Base-by-base conservation (phyloP, 1,284 basidiomycete genomes). In the Wolfiporia cocos region DNA sequence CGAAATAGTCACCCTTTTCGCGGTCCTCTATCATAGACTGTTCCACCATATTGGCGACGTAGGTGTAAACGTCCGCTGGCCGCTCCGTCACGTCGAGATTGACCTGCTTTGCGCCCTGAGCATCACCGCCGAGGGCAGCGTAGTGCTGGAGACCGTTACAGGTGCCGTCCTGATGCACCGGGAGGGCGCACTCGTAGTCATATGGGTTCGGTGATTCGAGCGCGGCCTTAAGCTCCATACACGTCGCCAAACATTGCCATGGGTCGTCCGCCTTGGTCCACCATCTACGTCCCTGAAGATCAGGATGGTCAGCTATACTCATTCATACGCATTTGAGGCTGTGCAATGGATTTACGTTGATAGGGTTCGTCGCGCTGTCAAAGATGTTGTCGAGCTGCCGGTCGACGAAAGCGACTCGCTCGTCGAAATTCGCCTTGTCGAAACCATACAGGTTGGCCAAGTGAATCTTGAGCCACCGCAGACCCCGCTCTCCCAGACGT, bases 71-170 rank as follows among this genome's bases (percentile, higher is more conserved):
- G 58, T 99, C 96, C 18, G 92, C 87, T 0, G 96, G 95, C 30
- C 83, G 73, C 48, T 95, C 92, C 0, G 86, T 86, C 6, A 82
- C 80, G 37, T 82, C 79, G 33, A 99, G 69, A 62, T 99, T 99
- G 56, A 99, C 95, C 57, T 98, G 94, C 51, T 76, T 73, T 3
- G 95, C 95, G 46, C 95, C 96, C 23, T 78, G 74, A 21, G 78
- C 70, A 57, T 99, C 96, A 20, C 95, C 96, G 42, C 96, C 95
- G 3, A 99, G 78, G 1, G 95, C 95, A 10, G 96, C 96, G 56
- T 99, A 99, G 63, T 99, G 95, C 67, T 99, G 95, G 53, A 99
- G 71, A 35, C 96, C 95, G 59, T 99, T 99, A 58, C 96, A 99
- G 0, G 96, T 98, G 1, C 95, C 96, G 57, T 99, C 96, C 66